phyloP scores from a whole-genome alignment of 2,329 filamentous ascomycete genomes.

The Xylariales sp. region DNA sequence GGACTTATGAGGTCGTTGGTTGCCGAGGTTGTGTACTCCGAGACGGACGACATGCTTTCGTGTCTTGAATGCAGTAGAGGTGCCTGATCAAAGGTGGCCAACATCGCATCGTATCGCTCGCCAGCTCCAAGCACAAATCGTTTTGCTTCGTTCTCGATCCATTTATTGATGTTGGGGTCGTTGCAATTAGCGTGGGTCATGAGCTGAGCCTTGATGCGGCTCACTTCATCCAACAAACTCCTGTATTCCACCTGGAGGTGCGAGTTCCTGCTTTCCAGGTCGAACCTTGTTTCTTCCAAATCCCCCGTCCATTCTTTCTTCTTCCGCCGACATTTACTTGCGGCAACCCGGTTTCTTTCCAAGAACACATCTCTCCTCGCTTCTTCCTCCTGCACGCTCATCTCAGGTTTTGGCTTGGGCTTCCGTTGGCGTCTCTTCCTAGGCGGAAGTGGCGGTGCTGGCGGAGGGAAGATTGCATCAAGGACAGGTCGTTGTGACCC shows the following conservation, averaged over 20 bases:
- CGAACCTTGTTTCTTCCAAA: slow-evolving; percentile 41
- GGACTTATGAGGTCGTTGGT: slow-evolving; percentile 13
- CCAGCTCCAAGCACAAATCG: slow-evolving; percentile 37
- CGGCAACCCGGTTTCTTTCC: slow-evolving; percentile 67
- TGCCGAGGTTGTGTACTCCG: slow-evolving; percentile 12
- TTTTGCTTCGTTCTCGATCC: slow-evolving; percentile 48
- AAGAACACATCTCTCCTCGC: slow-evolving; percentile 54
- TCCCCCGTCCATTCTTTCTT: slow-evolving; percentile 50
- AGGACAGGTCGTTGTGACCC: neutral
- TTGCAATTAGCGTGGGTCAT: slow-evolving; percentile 50
- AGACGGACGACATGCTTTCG: slow-evolving; percentile 14
- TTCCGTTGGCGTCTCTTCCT: slow-evolving; percentile 23
- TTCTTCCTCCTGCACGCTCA: slow-evolving; percentile 24
- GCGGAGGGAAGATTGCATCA: slow-evolving; percentile 8
- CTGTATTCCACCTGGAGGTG: slow-evolving; percentile 39
- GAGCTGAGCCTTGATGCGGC: slow-evolving; percentile 43
- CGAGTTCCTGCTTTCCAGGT: slow-evolving; percentile 39
- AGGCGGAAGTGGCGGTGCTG: slow-evolving; percentile 14
- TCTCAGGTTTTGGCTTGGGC: slow-evolving; percentile 16
- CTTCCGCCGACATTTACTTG: slow-evolving; percentile 70
- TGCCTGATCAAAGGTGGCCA: slow-evolving; percentile 13
- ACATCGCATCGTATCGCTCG: slow-evolving; percentile 25
- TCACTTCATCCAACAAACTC: slow-evolving; percentile 38
- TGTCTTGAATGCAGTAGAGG: slow-evolving; percentile 5
- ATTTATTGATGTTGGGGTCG: slow-evolving; percentile 47